phyloP scores from a whole-genome alignment of 2,329 filamentous ascomycete genomes.

The Colletotrichum musae region DNA sequence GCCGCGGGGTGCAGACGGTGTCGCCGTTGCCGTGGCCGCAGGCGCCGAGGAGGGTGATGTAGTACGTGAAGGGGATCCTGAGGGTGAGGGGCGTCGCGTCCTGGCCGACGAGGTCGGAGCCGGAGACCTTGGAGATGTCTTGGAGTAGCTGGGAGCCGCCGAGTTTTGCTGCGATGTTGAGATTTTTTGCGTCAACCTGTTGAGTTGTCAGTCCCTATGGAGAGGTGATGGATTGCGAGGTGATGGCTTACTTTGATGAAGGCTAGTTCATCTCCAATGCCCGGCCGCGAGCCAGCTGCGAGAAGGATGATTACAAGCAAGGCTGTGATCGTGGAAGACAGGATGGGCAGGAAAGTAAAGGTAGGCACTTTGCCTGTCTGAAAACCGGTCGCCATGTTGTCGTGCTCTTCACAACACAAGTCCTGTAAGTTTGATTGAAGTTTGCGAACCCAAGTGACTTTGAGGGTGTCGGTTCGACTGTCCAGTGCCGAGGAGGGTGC shows the following conservation, averaged over 20 bases:
- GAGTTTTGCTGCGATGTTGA: slow-evolving; percentile 50
- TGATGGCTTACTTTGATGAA: slow-evolving; percentile 51
- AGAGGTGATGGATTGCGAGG: neutral
- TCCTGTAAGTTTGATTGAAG: neutral
- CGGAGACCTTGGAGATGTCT: slow-evolving; percentile 50
- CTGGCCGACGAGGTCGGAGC: slow-evolving; percentile 51
- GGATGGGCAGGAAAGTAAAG: slow-evolving; percentile 41
- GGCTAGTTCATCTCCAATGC: slow-evolving; percentile 45
- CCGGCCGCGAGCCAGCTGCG: slow-evolving; percentile 47
- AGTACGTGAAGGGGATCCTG: slow-evolving; percentile 49
- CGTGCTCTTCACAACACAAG: neutral
- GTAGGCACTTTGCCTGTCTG: slow-evolving; percentile 17
- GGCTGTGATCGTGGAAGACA: slow-evolving; percentile 46
- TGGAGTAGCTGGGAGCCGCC: slow-evolving; percentile 48
- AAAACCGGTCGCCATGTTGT: slow-evolving; percentile 35
- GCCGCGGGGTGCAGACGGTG: slow-evolving; percentile 47
- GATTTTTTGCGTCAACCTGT: slow-evolving; percentile 49
- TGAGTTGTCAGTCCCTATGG: neutral
- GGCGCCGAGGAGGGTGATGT: slow-evolving; percentile 50
- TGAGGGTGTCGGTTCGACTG: neutral
- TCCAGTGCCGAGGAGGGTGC: neutral
- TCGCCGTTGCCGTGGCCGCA: slow-evolving; percentile 47
- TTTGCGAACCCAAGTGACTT: neutral
- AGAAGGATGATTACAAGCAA: slow-evolving; percentile 48
- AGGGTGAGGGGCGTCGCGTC: slow-evolving; percentile 46